These are phyloP conservation scores for Schwanniomyces pseudopolymorphus DNA, from an alignment of 805 yeast genomes.

Conservation along the genomic window DNA sequence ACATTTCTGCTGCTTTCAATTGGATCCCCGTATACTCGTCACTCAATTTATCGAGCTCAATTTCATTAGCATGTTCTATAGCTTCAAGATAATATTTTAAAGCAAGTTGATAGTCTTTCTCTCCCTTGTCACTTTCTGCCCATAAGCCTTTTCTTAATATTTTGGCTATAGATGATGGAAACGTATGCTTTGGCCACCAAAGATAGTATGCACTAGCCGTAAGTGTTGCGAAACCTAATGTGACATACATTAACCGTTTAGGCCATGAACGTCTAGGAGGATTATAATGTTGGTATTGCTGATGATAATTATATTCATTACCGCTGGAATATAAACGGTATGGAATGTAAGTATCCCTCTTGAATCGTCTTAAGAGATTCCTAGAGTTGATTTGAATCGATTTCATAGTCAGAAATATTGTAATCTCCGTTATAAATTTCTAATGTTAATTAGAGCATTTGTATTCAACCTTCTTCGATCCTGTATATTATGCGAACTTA, in stretches of 20 bases:
- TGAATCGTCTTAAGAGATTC: neutral
- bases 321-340: neutral
- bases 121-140: constrained; percentile 75
- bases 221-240: constrained; percentile 11
- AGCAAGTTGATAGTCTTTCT: constrained; percentile 65
- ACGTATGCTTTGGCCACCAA: constrained; percentile 68
- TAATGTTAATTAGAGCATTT: too few relatives aligned
- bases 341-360: neutral
- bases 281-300: constrained; percentile 10
- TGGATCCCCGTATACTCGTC: constrained; percentile 92
- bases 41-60: constrained; percentile 54
- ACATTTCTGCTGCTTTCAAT: constrained; percentile 84
- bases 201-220: constrained; percentile 35
- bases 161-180: constrained; percentile 68
- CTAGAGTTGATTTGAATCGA: neutral
- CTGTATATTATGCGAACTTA: neutral
- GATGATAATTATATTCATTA: constrained; percentile 10
- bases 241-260: constrained; percentile 10
- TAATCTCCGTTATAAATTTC: neutral
- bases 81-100: constrained; percentile 74
- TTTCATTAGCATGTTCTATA: constrained; percentile 55
- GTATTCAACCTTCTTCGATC: neutral
- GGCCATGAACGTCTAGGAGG: constrained; percentile 13
- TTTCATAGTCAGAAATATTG: neutral
- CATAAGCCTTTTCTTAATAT: constrained; percentile 72